phyloP scores from a whole-genome alignment of 2,329 filamentous ascomycete genomes.

The Biscogniauxia mediterranea region DNA sequence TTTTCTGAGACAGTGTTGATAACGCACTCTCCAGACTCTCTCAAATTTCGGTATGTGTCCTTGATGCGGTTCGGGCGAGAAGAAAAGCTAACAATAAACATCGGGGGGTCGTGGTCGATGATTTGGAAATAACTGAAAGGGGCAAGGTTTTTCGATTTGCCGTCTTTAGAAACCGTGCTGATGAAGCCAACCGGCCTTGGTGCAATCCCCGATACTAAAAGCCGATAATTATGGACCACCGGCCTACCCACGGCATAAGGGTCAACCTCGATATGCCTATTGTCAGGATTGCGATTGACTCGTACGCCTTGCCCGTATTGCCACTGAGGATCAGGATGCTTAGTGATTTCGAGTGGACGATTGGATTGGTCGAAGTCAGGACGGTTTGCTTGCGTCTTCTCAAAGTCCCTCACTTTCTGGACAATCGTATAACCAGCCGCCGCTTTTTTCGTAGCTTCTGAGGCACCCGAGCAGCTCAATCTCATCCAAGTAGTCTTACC shows the following conservation, averaged over 20 bases:
- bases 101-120: slow-evolving; percentile 61
- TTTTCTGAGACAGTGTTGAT: slow-evolving; percentile 64
- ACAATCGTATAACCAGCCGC: neutral
- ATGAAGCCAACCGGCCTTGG: slow-evolving; percentile 53
- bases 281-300: neutral
- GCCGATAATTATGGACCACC: neutral
- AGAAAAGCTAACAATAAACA: slow-evolving; percentile 59
- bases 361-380: neutral
- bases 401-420: neutral
- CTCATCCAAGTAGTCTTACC: neutral
- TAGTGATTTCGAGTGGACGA: neutral
- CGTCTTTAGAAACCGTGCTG: slow-evolving; percentile 54
- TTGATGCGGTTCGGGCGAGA: slow-evolving; percentile 56
- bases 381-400: neutral
- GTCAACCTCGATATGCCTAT: neutral
- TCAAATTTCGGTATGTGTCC: slow-evolving; percentile 56
- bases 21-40: slow-evolving; percentile 55
- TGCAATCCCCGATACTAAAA: neutral
- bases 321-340: neutral
- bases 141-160: slow-evolving; percentile 52
- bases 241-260: neutral
- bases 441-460: neutral
- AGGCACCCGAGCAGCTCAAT: neutral
- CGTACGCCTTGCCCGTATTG: neutral
- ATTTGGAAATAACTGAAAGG: slow-evolving; percentile 63